Evolutionary conservation across 2,329 filamentous ascomycete genomes (phyloP), one percentile per base, ranked within the genome.

Genomic region (Didymella arachidicola): DNA sequence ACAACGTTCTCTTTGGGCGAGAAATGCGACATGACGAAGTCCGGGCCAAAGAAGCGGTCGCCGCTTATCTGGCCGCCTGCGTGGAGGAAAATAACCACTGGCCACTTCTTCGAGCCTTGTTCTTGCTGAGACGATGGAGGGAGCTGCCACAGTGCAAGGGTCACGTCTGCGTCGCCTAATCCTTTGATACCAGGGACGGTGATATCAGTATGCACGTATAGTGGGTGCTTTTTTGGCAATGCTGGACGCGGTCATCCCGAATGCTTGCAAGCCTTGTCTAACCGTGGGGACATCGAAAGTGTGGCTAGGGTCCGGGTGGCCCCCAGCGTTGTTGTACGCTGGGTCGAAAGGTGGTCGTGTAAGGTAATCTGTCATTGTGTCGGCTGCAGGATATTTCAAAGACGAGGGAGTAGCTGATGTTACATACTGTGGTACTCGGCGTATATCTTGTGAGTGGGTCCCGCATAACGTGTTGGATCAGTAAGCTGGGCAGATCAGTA

Each of bases 41-140:
- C 70, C 12, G 73, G 45, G 0, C 71, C 66, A 19, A 76, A 68
- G 30, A 61, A 66, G 3, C 62, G 49, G 27, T 54, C 66, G 5
- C 76, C 68, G 1, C 65, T 54, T 27, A 82, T 69, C 46, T 77
- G 75, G 14, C 79, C 80, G 16, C 80, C 80, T 30, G 79, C 79
- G 55, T 82, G 80, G 19, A 74, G 60, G 54, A 79, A 75, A 22
- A 58, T 47, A 7, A 65, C 39, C 4, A 56, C 39, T 2, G 30
- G 18, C 53, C 53, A 56, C 4, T 19, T 29, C 30, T 27, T 36
- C 16, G n/a, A 36, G 2, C 4, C 5, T 16, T n/a, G 42, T 19
- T 16, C 41, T 18, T 19, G 53, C 10, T 10, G 8, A 29, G 45
- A 11, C 7, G 29, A 19, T 5, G 11, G 32, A 26, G 32, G 22